Conservation (phyloP, 1,284 basidiomycete species). For the Pseudozyma pruni region DNA sequence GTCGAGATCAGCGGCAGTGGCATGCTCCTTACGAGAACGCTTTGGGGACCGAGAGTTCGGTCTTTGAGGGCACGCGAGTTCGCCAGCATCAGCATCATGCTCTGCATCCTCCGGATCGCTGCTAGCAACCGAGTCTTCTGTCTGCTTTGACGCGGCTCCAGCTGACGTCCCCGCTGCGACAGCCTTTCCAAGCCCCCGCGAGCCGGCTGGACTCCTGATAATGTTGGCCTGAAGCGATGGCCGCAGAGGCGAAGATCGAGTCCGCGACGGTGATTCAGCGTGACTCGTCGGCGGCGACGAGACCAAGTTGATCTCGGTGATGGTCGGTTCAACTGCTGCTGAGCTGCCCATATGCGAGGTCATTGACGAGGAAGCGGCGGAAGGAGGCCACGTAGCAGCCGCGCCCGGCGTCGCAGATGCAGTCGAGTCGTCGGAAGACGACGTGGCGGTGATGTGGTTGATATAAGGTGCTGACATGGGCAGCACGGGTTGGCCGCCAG, state of each 20-base stretch:
- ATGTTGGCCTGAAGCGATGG: slow-evolving; percentile 19
- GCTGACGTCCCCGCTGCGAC: not conserved
- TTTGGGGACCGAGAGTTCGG: slow-evolving; percentile 3
- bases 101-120: slow-evolving; percentile 26
- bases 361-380: slow-evolving; percentile 18
- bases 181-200: not conserved
- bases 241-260: slow-evolving; percentile 15
- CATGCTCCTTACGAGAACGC: not conserved
- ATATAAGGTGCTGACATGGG: slow-evolving; percentile 19
- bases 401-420: not conserved
- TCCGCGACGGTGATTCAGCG: slow-evolving; percentile 16
- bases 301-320: slow-evolving; percentile 30
- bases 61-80: not conserved
- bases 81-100: not conserved
- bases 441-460: not conserved
- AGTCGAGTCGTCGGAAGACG: slow-evolving; percentile 2
- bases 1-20: not conserved
- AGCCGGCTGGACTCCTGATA: not conserved
- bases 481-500: slow-evolving; percentile 5
- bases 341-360: slow-evolving; percentile 25
- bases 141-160: too few species aligned
- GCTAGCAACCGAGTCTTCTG: slow-evolving; percentile 13
- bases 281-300: slow-evolving; percentile 35
- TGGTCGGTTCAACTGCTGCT: slow-evolving; percentile 8
- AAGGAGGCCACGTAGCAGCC: slow-evolving; percentile 30